A percentile compares a stretch with the other conserved stretches of the same genome.
Conservation (phyloP, 2,329 filamentous ascomycete species). For the Parascedosporium putredinis region DNA sequence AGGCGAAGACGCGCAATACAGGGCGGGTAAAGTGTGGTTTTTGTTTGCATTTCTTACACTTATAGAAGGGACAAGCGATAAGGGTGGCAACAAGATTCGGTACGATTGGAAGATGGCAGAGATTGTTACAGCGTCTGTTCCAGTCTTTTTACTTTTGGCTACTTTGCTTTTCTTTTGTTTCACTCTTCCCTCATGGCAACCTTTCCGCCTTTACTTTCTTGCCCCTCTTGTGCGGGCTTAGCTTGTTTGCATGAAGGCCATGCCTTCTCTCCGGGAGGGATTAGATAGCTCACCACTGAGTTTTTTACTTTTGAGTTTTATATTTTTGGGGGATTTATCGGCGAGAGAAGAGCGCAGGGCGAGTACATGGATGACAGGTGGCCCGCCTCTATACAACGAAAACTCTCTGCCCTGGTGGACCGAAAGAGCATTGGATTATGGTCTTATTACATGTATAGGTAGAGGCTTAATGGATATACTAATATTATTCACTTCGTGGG, state of each 20-base stretch:
- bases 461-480: background rate
- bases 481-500: no score
- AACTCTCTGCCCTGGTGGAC: no score
- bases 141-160: background rate
- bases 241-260: background rate
- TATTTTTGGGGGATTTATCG: background rate
- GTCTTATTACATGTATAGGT: background rate
- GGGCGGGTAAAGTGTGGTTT: background rate
- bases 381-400: no score
- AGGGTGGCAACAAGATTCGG: background rate
- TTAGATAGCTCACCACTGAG: no score
- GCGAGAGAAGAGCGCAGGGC: no score
- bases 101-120: background rate
- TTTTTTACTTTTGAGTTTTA: background rate
- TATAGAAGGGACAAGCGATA: slow-evolving; percentile 1
- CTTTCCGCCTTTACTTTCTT: no score
- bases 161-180: background rate
- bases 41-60: background rate
- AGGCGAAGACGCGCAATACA: background rate
- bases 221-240: background rate
- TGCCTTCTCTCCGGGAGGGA: no score
- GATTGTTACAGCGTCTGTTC: background rate
- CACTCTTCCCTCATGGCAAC: no score
- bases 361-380: no score
- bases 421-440: no score